A percentile compares a stretch with the other conserved stretches of the same genome.
These are phyloP conservation scores for Metarhizium robertsii DNA, from an alignment of 2,329 filamentous ascomycete species.

Conservation along the genomic window DNA sequence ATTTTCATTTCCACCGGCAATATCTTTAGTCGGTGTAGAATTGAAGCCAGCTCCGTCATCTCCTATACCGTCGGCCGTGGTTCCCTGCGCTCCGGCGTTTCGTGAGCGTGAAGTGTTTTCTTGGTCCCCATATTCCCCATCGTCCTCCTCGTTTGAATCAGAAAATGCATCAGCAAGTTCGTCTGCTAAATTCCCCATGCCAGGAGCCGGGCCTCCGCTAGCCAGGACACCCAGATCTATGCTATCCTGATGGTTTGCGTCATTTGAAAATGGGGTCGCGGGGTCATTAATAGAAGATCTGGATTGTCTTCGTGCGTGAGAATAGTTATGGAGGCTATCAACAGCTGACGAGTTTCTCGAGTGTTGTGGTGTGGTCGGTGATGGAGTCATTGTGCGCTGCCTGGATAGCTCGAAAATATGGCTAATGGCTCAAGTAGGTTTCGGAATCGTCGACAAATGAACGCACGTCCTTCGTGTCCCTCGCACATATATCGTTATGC, in stretches of 20 bases:
- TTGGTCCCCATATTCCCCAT: constrained; percentile 38
- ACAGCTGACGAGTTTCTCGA: constrained; percentile 48
- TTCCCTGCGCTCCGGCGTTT: not conserved
- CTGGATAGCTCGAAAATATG: not conserved
- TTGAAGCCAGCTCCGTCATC: constrained; percentile 9
- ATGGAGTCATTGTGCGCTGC: constrained; percentile 4
- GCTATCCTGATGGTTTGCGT: constrained; percentile 38
- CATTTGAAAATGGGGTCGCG: constrained; percentile 37
- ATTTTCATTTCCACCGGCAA: constrained; percentile 21
- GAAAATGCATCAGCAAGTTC: constrained; percentile 68
- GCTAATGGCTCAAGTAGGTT: not conserved
- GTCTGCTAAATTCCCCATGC: constrained; percentile 70
- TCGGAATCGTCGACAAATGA: not conserved
- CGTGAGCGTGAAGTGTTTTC: not conserved
- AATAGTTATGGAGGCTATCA: constrained; percentile 38
- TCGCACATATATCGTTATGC: no score
- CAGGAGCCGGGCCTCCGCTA: constrained; percentile 32
- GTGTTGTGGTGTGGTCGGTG: constrained; percentile 40
- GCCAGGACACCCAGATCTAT: constrained; percentile 37
- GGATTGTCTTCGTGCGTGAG: constrained; percentile 37
- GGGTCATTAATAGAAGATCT: constrained; percentile 42
- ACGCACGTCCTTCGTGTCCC: no score
- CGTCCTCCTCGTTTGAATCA: constrained; percentile 55
- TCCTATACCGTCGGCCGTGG: not conserved
- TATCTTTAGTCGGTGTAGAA: constrained; percentile 21